Evolutionary conservation across 2,329 filamentous ascomycete species (phyloP), one percentile per base, ranked within the genome.

Genomic region (Fusarium secorum): DNA sequence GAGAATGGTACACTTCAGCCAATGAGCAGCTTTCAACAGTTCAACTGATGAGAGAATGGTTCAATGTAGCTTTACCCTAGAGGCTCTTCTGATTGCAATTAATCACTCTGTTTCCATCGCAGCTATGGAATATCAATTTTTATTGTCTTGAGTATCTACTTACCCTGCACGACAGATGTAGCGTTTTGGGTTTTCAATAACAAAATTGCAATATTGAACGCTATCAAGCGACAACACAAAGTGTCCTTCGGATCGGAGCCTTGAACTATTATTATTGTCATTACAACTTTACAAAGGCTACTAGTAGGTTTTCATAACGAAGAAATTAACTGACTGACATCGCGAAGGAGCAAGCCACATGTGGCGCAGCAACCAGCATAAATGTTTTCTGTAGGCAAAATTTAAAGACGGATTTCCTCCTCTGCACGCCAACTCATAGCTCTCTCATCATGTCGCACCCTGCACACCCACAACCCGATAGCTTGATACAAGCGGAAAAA

Each of bases 401-500:
- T 61, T 61, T 20, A 17, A 22, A 22, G 3, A 3, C 8, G 14
- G 18, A 46, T 45, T 42, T 60, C 33, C 10, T 28, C 5, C 9
- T 32, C 32, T 30, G 7, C 5, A 13, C 1, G 7, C 4, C 41
- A 26, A 36, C 7, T 41, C 10, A 53, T 9, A 32, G 1, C 9
- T 30, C 7, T 17, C 30, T 13, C 38, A 60, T 1, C 26, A 74
- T 74, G 72, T 36, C 63, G 9, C 38, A 24, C 28, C 13, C 42
- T 1, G 10, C 9, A 14, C 6, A 17, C 9, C 26, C 44, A 5
- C 41, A 9, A 8, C 55, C 80, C n/a, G 80, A 83, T 57, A 75
- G 78, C 15, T 70, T 75, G 15, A 80, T 83, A 64, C 77, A 75
- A 57, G 74, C 74, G 4, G 77, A 77, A 17, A 80, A 81, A 49